Evolutionary conservation across 2,329 filamentous ascomycete genomes (phyloP).

Genomic region (Akanthomyces dipterigenus): DNA sequence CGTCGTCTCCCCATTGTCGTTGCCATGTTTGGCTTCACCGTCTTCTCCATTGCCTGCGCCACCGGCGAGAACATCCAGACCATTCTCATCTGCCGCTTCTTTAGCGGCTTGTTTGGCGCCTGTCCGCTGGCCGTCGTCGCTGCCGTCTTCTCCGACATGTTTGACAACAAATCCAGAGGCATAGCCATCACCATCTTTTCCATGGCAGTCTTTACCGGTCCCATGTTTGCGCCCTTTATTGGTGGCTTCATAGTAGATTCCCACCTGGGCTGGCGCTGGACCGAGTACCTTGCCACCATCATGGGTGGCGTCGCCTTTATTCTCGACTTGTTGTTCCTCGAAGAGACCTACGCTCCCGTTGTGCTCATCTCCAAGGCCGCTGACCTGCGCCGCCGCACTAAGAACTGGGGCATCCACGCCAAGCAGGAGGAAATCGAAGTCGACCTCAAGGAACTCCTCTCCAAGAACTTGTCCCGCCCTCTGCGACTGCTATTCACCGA

Average conservation of each 20-base stretch:
- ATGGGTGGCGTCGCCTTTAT: slow-evolving; percentile 56
- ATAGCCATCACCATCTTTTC: slow-evolving; percentile 37
- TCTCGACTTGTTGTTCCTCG: slow-evolving; percentile 55
- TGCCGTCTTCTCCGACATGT: slow-evolving; percentile 67
- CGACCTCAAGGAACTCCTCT: slow-evolving; percentile 55
- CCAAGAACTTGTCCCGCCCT: slow-evolving; percentile 61
- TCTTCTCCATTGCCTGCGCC: slow-evolving; percentile 60
- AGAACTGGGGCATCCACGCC: slow-evolving; percentile 65
- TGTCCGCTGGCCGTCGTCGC: slow-evolving; percentile 63
- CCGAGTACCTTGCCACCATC: slow-evolving; percentile 55
- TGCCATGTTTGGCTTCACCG: slow-evolving; percentile 61
- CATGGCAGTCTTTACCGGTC: slow-evolving; percentile 55
- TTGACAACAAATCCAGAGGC: slow-evolving; percentile 56
- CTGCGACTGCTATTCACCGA: slow-evolving; percentile 60
- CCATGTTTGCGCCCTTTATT: slow-evolving; percentile 60
- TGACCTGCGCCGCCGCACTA: slow-evolving; percentile 55
- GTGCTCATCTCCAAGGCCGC: slow-evolving; percentile 56
- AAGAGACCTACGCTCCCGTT: slow-evolving; percentile 64
- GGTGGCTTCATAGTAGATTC: slow-evolving; percentile 61
- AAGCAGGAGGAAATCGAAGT: slow-evolving; percentile 67
- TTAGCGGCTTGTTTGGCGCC: slow-evolving; percentile 65
- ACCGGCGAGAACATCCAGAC: slow-evolving; percentile 62
- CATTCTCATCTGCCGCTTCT: slow-evolving; percentile 66
- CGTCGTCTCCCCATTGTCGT: slow-evolving; percentile 55
- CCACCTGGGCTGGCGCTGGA: slow-evolving; percentile 67